Evolutionary conservation across 2,329 filamentous ascomycete genomes (phyloP).

Genomic region (Rugonectria rugulosa): DNA sequence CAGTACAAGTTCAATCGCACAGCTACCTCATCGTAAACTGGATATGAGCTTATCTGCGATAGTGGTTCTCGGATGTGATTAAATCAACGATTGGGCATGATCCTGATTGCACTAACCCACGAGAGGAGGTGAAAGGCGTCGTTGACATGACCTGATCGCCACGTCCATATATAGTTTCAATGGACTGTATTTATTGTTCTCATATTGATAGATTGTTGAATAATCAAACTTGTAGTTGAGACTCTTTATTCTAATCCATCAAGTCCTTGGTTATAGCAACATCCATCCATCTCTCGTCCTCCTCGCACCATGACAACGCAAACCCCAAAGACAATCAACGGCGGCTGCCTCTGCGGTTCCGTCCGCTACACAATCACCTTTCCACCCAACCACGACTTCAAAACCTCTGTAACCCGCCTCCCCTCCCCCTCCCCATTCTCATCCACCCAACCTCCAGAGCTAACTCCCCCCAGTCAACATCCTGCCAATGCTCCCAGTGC

Average conservation of each 20-base stretch:
- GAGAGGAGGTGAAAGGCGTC: constrained; percentile 36
- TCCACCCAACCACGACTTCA: constrained; percentile 54
- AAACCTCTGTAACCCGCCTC: constrained; percentile 38
- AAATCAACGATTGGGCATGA: constrained; percentile 1
- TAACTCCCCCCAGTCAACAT: constrained; percentile 45
- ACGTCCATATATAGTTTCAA: constrained; percentile 24
- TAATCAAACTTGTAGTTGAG: not conserved
- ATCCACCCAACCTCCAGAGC: constrained; percentile 1
- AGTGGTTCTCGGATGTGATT: constrained; percentile 7
- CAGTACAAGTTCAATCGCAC: not conserved
- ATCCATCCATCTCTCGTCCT: not conserved
- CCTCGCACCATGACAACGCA: constrained; percentile 28
- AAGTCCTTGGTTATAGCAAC: not conserved
- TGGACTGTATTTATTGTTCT: not conserved
- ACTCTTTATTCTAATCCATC: too few species aligned
- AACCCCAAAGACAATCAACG: constrained; percentile 50
- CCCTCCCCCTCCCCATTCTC: not conserved
- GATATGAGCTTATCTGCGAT: constrained; percentile 1
- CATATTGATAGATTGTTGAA: not conserved
- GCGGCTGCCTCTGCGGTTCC: constrained; percentile 60
- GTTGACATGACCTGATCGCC: constrained; percentile 34
- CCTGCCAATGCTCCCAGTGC: constrained; percentile 64
- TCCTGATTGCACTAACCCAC: not conserved
- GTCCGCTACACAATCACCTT: constrained; percentile 59
- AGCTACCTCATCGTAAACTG: not conserved